These are phyloP conservation scores for Millerago galiae DNA, from an alignment of 805 yeast species.

Conservation along the genomic window DNA sequence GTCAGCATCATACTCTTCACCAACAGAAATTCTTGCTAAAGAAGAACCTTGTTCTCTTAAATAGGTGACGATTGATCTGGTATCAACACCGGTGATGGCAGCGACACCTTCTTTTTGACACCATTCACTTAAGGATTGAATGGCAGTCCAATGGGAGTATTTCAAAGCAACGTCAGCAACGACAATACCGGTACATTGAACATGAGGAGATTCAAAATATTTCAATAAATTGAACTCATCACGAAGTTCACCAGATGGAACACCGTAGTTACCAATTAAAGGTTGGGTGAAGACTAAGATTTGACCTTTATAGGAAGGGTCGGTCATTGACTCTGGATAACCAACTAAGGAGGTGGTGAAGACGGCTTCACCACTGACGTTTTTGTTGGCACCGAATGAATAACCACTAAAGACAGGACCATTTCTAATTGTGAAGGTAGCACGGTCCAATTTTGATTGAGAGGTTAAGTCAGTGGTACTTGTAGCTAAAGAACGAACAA, in stretches of 20 bases:
- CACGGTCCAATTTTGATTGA: conserved; percentile 50
- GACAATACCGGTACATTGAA: conserved; percentile 93
- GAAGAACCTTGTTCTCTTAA: conserved; percentile 96
- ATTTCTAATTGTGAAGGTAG: conserved; percentile 83
- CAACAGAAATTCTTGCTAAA: conserved; percentile 81
- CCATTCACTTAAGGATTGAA: conserved; percentile 92
- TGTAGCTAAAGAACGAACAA: conserved; percentile 23
- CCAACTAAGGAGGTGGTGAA: conserved; percentile 98
- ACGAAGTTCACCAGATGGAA: conserved; percentile 74
- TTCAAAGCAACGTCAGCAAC: conserved; percentile 93
- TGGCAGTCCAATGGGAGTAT: conserved; percentile 99
- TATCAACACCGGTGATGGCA: conserved; percentile 94
- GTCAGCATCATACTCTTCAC: conserved; percentile 87
- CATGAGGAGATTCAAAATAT: conserved; percentile 84
- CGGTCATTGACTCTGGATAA: conserved; percentile 98
- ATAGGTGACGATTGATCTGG: conserved; percentile 87
- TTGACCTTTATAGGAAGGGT: conserved; percentile 96
- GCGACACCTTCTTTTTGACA: conserved; percentile 95
- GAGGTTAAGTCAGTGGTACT: conserved; percentile 21
- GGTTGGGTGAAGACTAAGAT: conserved; percentile 96
- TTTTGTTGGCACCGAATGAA: conserved; percentile 93
- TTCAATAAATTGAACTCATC: conserved; percentile 83
- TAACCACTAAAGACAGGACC: conserved; percentile 92
- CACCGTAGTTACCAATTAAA: conserved; percentile 96
- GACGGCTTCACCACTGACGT: conserved; percentile 94